phyloP scores from a whole-genome alignment of 2,329 filamentous ascomycete species.

The Colletotrichum coccodes region DNA sequence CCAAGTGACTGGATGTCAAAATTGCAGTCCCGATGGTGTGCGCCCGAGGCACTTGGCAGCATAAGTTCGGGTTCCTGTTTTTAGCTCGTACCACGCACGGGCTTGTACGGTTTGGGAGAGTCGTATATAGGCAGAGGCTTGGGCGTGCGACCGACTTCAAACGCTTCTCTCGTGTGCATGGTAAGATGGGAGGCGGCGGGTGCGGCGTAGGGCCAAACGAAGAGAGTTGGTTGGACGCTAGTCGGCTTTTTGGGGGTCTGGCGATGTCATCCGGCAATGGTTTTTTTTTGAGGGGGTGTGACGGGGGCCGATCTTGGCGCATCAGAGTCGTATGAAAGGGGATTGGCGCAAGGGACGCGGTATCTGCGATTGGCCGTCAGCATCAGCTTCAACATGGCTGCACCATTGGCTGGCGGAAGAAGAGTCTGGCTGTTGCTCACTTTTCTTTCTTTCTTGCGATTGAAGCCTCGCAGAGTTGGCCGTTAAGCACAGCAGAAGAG shows the following conservation, averaged over 20 bases:
- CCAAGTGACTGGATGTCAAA: slow-evolving; percentile 22
- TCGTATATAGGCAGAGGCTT: background rate
- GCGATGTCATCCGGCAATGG: slow-evolving; percentile 11
- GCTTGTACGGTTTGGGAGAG: slow-evolving; percentile 4
- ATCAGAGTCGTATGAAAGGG: slow-evolving; percentile 22
- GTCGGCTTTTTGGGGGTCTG: background rate
- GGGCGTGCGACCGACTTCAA: background rate
- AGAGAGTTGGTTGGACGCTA: background rate
- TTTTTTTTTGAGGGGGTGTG: background rate
- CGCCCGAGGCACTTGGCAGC: slow-evolving; percentile 18
- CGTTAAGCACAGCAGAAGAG: no score
- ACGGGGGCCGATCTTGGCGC: slow-evolving; percentile 18
- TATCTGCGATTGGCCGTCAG: slow-evolving; percentile 12
- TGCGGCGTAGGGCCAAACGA: slow-evolving; percentile 6
- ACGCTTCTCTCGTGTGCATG: background rate
- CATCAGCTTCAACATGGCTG: slow-evolving; percentile 4
- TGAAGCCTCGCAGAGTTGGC: background rate
- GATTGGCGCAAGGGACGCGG: slow-evolving; percentile 27
- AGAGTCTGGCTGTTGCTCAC: background rate
- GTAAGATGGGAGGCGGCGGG: background rate
- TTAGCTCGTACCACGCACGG: background rate
- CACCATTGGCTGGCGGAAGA: no score
- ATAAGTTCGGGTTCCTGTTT: background rate
- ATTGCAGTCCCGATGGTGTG: slow-evolving; percentile 27
- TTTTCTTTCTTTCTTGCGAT: no score